These are phyloP conservation scores for Monilinia laxa DNA, from an alignment of 2,329 filamentous ascomycete genomes.

Conservation along the genomic window DNA sequence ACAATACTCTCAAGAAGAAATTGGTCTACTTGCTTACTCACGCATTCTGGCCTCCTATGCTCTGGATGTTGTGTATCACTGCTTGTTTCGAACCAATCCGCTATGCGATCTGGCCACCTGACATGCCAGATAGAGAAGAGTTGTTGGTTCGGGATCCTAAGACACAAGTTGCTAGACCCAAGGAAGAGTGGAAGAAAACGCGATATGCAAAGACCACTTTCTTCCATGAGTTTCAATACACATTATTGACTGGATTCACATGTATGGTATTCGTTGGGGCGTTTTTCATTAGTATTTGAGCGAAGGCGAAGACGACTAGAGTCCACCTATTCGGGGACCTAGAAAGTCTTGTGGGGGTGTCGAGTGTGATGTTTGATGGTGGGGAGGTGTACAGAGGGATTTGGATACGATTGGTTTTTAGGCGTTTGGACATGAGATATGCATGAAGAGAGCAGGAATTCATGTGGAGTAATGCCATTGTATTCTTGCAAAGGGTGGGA, in stretches of 20 bases:
- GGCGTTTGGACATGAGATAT: not conserved
- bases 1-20: constrained; percentile 32
- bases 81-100: constrained; percentile 52
- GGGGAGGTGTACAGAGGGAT: not conserved
- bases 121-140: constrained; percentile 57
- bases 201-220: constrained; percentile 54
- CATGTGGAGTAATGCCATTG: not conserved
- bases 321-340: too few species aligned
- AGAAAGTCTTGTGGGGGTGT: not conserved
- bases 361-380: not conserved
- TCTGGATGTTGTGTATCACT: constrained; percentile 45
- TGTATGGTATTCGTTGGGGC: constrained; percentile 46
- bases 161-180: constrained; percentile 54
- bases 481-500: not conserved
- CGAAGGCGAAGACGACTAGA: not conserved
- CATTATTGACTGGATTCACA: constrained; percentile 51
- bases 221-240: constrained; percentile 58
- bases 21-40: constrained; percentile 55
- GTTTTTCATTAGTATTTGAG: constrained; percentile 20
- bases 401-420: not conserved
- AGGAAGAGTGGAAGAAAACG: constrained; percentile 52
- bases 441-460: not conserved
- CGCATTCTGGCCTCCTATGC: constrained; percentile 60
- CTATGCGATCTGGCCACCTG: constrained; percentile 61
- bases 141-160: constrained; percentile 55